Evolutionary conservation across 225 moss, liverwort and hornwort species (phyloP).

Genomic region (Climacium dendroides): DNA sequence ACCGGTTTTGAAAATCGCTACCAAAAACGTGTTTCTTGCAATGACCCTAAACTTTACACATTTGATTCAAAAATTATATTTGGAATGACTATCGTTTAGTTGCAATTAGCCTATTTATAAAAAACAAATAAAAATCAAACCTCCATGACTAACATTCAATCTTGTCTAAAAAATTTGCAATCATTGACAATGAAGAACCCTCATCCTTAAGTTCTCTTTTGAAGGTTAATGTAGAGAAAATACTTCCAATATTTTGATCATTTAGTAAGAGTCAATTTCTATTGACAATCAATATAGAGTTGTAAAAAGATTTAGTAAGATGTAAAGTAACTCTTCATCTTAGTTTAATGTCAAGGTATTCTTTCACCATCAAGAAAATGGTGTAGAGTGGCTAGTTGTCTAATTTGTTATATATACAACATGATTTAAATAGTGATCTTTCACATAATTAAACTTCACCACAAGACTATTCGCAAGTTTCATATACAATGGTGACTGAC

Average conservation of each 20-base stretch:
- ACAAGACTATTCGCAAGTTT: neutral
- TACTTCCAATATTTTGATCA: neutral
- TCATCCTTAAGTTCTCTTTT: neutral
- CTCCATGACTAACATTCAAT: too few species aligned
- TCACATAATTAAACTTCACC: neutral
- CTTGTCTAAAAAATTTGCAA: neutral
- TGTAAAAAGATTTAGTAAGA: neutral
- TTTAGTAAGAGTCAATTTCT: fast-evolving
- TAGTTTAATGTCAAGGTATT: neutral
- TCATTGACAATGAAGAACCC: neutral
- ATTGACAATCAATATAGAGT: neutral
- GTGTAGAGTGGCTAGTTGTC: neutral
- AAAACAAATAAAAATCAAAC: neutral
- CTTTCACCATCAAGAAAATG: neutral
- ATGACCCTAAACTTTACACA: neutral
- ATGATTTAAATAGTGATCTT: neutral
- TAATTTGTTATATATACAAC: too few species aligned
- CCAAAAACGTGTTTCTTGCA: too few species aligned
- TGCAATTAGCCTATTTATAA: neutral
- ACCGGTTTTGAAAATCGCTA: too few species aligned
- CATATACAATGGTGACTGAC: fast-evolving
- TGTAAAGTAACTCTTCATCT: neutral
- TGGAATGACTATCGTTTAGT: neutral
- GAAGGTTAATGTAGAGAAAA: neutral
- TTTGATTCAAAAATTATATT: neutral